phyloP scores from a whole-genome alignment of 371 early-diverging fungal species.

The Saksenaea vasiformis region DNA sequence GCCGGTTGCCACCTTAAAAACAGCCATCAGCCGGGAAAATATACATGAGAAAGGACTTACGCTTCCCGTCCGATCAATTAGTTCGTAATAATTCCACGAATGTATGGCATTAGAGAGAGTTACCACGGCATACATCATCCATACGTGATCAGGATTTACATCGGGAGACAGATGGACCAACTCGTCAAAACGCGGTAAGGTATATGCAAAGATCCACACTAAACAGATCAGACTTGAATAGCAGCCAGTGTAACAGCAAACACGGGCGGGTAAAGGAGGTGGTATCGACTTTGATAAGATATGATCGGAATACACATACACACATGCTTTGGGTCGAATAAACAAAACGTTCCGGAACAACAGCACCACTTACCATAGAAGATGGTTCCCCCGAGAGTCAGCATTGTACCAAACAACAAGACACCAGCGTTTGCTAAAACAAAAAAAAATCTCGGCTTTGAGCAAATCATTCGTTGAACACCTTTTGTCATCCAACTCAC shows the following conservation, averaged over 20 bases:
- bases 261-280: conserved; percentile 46
- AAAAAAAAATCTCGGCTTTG: conserved; percentile 3
- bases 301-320: conserved; percentile 57
- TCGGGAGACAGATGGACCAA: conserved; percentile 35
- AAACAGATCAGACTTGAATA: conserved; percentile 48
- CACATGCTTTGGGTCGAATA: conserved; percentile 32
- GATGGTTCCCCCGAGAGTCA: conserved; percentile 60
- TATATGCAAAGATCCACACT: conserved; percentile 48
- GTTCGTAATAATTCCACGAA: conserved; percentile 57
- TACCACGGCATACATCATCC: conserved; percentile 34
- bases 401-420: conserved; percentile 50
- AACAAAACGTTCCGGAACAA: not conserved
- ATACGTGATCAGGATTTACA: conserved; percentile 12
- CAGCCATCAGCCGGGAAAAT: not conserved
- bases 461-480: conserved; percentile 12
- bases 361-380: conserved; percentile 48
- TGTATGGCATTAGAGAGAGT: conserved; percentile 37
- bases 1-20: conserved; percentile 62
- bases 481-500: not conserved
- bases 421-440: not conserved
- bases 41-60: conserved; percentile 21
- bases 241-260: conserved; percentile 56
- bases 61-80: conserved; percentile 55
- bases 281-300: conserved; percentile 50
- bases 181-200: conserved; percentile 46